Base-by-base conservation (phyloP, 495 filamentous ascomycete species). In the Neurospora intermedia region DNA sequence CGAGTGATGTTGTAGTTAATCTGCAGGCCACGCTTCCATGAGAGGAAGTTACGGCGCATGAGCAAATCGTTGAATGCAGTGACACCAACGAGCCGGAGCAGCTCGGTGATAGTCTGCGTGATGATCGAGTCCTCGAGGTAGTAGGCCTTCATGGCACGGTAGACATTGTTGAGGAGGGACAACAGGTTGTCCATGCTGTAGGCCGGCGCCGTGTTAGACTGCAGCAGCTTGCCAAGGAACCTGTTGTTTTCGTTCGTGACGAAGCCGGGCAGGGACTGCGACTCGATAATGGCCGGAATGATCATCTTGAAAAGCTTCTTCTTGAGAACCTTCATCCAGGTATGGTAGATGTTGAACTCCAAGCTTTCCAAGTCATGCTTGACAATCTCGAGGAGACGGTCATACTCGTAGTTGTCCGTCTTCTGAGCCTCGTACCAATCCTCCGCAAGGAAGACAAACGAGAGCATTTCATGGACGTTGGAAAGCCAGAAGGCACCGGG, bases 1-100 rank as follows among this genome's bases (percentile, higher is more conserved):
- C 96, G 89, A 35, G 96, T 99, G 80, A 99, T 99, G 83, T 99
- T 98, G 86, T 99, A 99, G 83, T 99, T 99, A 84, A 99, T 99
- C 85, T 99, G 96, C 69, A 99, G 86, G 73, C 96, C 96, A 80
- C 96, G 92, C 85, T 99, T 99, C 96, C 96, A 99, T 16, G 94
- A 97, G 72, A 99, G 89, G 88, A 99, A 99, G 81, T 98, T 98
- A 74, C 96, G 89, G 71, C 96, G 89, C 94, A 99, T 97, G 59
- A 99, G 88, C 69, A 99, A 87, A 80, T 99, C 96, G 81, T 99
- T 99, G 84, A 99, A 99, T 18, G 96, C 96, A 5, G 96, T 99
- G 43, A 99, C 96, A 74, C 96, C 96, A 70, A 99, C 96, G 46
- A 99, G 86, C 73, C 91, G 89, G 72, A 99, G 86, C 70, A 99